Evolutionary conservation across 106 monocot genomes (phyloP).

Genomic region (Dioscorea zingiberensis): DNA sequence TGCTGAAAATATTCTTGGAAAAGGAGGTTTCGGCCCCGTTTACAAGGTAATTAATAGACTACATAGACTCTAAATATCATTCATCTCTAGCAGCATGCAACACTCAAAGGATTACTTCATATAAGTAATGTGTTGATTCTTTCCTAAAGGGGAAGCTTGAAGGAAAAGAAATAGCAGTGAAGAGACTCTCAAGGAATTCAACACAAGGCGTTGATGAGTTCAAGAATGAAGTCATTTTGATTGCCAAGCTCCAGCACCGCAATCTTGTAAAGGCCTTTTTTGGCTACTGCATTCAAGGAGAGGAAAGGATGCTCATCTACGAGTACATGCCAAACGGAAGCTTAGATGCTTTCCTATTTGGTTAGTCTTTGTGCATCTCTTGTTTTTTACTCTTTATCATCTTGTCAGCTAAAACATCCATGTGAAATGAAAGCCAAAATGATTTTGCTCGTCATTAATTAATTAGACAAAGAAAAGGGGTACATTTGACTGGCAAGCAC

Average conservation of each 20-base stretch:
- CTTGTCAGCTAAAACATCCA: no score
- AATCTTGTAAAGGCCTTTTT: conserved; percentile 24
- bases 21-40: conserved; percentile 34
- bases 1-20: conserved; percentile 13
- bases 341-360: conserved; percentile 27
- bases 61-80: no score
- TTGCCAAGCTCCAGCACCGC: no score
- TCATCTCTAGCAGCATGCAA: no score
- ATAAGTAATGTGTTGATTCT: no score
- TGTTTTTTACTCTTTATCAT: no score
- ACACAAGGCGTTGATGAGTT: conserved; percentile 15
- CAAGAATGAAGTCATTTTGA: no score
- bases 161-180: conserved; percentile 26
- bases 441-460: no score
- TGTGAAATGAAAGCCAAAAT: no score
- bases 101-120: background rate
- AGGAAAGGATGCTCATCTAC: conserved; percentile 28
- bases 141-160: conserved; percentile 10
- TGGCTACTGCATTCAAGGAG: conserved; percentile 26
- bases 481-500: conserved; percentile 6
- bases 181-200: conserved; percentile 16
- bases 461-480: background rate
- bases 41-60: conserved; percentile 43
- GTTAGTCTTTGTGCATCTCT: conserved; percentile 4
- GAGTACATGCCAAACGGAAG: conserved; percentile 29